Evolutionary conservation across 306 rosid species (phyloP).

Genomic region (Dalbergia oliveri): DNA sequence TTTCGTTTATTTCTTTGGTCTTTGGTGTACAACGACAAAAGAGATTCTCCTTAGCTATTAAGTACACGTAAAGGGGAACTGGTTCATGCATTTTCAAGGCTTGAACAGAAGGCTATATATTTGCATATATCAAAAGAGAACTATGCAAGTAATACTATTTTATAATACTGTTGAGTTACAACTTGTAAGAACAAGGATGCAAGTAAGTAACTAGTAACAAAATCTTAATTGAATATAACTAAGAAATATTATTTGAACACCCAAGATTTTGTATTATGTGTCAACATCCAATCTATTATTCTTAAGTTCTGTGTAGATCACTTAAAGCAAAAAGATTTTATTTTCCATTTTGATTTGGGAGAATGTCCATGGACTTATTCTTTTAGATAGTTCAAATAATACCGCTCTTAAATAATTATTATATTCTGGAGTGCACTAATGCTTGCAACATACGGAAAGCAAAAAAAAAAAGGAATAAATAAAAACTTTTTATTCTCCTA

Average conservation of each 20-base stretch:
- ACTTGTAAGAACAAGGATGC: neutral
- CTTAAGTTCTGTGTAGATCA: too few species aligned
- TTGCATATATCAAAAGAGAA: slow-evolving; percentile 3
- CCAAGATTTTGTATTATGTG: too few species aligned
- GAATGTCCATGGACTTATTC: too few species aligned
- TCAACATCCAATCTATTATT: too few species aligned
- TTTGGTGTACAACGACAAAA: neutral
- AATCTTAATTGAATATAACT: neutral
- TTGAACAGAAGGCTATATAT: neutral
- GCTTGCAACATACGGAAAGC: neutral
- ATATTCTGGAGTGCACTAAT: slow-evolving; percentile 4
- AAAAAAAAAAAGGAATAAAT: neutral
- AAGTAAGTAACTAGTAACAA: neutral
- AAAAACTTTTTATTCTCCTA: neutral
- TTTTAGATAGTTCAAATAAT: too few species aligned
- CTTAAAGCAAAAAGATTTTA: too few species aligned
- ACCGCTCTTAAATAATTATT: neutral
- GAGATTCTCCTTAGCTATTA: slow-evolving; percentile 20
- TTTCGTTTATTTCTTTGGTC: neutral
- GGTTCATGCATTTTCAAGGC: slow-evolving; percentile 6
- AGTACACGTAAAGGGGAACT: neutral
- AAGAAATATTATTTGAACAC: too few species aligned
- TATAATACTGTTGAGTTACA: neutral
- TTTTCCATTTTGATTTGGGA: too few species aligned
- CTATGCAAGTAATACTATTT: neutral